These are phyloP conservation scores for Bombardia bombarda DNA, from an alignment of 495 filamentous ascomycete species.

Conservation along the genomic window DNA sequence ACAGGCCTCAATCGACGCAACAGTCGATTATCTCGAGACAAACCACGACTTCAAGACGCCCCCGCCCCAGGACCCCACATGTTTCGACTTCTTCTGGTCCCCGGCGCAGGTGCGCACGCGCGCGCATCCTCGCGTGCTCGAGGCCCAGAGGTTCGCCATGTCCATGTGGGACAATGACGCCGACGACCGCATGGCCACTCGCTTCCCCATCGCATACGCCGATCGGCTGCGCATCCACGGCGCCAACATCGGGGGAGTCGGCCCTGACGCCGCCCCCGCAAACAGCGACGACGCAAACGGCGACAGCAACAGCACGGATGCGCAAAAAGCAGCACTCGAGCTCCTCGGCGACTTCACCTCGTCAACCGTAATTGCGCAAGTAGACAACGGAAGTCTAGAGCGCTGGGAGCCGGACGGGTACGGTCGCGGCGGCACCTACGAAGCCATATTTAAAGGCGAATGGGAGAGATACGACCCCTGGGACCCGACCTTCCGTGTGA, in stretches of 20 bases:
- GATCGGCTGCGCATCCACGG: conserved; percentile 75
- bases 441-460: conserved; percentile 62
- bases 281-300: conserved; percentile 20
- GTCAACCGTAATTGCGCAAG: conserved; percentile 53
- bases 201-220: conserved; percentile 68
- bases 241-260: conserved; percentile 29
- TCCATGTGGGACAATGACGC: conserved; percentile 69
- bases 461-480: conserved; percentile 88
- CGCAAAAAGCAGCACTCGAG: conserved; percentile 25
- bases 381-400: conserved; percentile 81
- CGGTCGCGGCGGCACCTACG: conserved; percentile 61
- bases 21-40: conserved; percentile 54
- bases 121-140: conserved; percentile 64
- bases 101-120: conserved; percentile 73
- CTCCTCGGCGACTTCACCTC: conserved; percentile 37
- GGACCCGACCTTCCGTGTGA: conserved; percentile 68
- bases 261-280: conserved; percentile 13
- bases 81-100: conserved; percentile 92
- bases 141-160: conserved; percentile 72
- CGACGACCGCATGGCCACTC: conserved; percentile 49
- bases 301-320: conserved; percentile 12
- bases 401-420: conserved; percentile 88
- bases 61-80: conserved; percentile 55
- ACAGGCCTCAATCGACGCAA: conserved; percentile 46
- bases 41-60: conserved; percentile 47